These are phyloP conservation scores for Dactylellina drechsleri DNA, from an alignment of 2,329 filamentous ascomycete genomes.

Conservation along the genomic window DNA sequence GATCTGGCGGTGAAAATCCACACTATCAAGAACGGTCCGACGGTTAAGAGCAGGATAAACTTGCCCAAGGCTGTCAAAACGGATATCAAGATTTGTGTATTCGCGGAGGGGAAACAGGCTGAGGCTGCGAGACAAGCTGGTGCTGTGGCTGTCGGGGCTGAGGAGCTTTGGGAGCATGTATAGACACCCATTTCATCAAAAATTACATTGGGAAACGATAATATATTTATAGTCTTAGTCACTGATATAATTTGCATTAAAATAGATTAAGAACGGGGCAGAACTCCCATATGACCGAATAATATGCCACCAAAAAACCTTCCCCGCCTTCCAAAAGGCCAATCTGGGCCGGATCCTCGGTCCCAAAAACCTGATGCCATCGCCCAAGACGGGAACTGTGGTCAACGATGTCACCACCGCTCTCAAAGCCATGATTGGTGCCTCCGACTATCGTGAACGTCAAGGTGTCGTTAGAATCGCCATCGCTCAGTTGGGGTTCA, in stretches of 20 bases:
- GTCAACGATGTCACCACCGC: constrained; percentile 79
- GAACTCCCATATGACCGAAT: constrained; percentile 88
- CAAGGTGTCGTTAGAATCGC: constrained; percentile 85
- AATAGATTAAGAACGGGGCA: constrained; percentile 72
- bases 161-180: constrained; percentile 82
- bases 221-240: too few species aligned
- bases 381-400: constrained; percentile 84
- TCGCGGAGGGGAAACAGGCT: constrained; percentile 79
- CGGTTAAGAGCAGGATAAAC: constrained; percentile 85
- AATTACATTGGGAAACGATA: too few species aligned
- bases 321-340: constrained; percentile 82
- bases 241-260: neutral
- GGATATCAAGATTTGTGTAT: constrained; percentile 87
- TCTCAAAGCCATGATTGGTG: constrained; percentile 84
- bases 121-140: constrained; percentile 80
- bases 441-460: constrained; percentile 85
- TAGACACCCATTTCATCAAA: constrained; percentile 61
- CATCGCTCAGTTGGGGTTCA: constrained; percentile 90
- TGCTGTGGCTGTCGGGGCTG: constrained; percentile 84
- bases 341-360: constrained; percentile 83
- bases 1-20: constrained; percentile 85
- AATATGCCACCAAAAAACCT: constrained; percentile 82
- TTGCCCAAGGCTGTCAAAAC: constrained; percentile 91
- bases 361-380: constrained; percentile 92
- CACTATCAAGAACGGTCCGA: constrained; percentile 84